phyloP scores from a whole-genome alignment of 2,329 filamentous ascomycete species.

The Sphaerulina populicola region DNA sequence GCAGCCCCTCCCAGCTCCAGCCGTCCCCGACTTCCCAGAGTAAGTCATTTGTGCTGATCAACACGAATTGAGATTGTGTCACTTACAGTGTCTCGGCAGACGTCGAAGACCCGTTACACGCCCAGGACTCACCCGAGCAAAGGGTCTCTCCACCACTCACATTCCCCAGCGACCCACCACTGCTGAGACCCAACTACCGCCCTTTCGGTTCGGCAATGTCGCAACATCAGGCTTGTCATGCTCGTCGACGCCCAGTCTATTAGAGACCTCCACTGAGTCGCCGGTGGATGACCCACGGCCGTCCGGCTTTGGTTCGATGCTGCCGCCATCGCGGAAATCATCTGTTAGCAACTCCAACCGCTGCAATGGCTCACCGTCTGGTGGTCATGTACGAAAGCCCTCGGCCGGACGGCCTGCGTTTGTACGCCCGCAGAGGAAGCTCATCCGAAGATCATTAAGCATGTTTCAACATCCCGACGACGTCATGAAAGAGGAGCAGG shows the following conservation, averaged over 20 bases:
- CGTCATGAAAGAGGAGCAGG: constrained; percentile 70
- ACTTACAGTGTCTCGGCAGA: constrained; percentile 22
- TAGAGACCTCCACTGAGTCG: constrained; percentile 74
- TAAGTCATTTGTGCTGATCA: constrained; percentile 17
- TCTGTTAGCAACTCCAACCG: constrained; percentile 54
- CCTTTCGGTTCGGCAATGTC: constrained; percentile 65
- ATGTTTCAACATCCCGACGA: constrained; percentile 95
- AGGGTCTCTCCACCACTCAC: constrained; percentile 62
- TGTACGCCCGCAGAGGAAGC: constrained; percentile 69
- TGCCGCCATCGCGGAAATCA: constrained; percentile 57
- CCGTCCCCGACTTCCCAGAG: constrained; percentile 27
- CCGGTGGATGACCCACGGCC: constrained; percentile 63
- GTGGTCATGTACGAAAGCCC: constrained; percentile 60
- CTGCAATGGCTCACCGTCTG: constrained; percentile 67
- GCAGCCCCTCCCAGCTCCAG: constrained; percentile 16
- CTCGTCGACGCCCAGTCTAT: constrained; percentile 58
- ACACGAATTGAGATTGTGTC: constrained; percentile 5
- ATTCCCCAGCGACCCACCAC: constrained; percentile 51
- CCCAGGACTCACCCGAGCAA: constrained; percentile 65
- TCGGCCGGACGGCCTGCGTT: constrained; percentile 45
- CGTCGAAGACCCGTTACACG: constrained; percentile 46
- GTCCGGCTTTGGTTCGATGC: constrained; percentile 45
- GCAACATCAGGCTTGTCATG: constrained; percentile 27
- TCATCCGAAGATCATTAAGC: constrained; percentile 84
- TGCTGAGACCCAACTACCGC: constrained; percentile 57